Base-by-base conservation (phyloP, 345 rosid genomes). In the Brassica incana region DNA sequence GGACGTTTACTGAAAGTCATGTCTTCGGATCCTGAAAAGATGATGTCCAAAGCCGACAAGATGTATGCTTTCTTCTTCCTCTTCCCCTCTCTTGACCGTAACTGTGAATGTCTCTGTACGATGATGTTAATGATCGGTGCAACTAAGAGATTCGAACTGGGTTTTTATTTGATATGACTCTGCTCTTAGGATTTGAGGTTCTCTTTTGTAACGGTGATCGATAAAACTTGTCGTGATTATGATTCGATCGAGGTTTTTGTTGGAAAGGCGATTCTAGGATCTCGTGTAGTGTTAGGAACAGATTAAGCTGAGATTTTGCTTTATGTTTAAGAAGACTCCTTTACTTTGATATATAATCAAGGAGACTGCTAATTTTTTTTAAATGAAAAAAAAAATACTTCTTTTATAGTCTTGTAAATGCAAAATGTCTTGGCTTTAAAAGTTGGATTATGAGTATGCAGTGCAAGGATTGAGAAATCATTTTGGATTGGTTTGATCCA, bases 11-110 rank as follows among this genome's bases (percentile, higher is more conserved):
- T 74, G 62, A 29, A 35, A 75, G 84, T 80, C 56, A 92, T 95
- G 99, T 85, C 95, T 79, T 88, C 95, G 84, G 93, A 95, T 89
- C 93, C 97, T 82, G 85, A 83, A 3, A 92, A 91, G 78, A 56
- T 95, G 84, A 88, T 95, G 78, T 80, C 91, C 59, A 95, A 95
- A 85, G 99, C 95, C 84, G 93, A 95, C 81, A 92, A 91, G 81
- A 86, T 89, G 99, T 91, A 77, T 83, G 83, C 27, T 74, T 68
- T 59, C 73, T 71, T 74, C 71, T 61, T 43, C 36, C 6, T 33
- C 36, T 33, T 33, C 36, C 36, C 36, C 36, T 36, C 40, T 48
- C 72, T 20, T 32, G 33, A 9, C 2, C 30, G 25, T 48, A 0
- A 73, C 1, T 61, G 61, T 52, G 59, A 40, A 33, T 56, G 35